phyloP scores from a whole-genome alignment of 192 early-diverging fungal genomes.

The Podila epicladia region DNA sequence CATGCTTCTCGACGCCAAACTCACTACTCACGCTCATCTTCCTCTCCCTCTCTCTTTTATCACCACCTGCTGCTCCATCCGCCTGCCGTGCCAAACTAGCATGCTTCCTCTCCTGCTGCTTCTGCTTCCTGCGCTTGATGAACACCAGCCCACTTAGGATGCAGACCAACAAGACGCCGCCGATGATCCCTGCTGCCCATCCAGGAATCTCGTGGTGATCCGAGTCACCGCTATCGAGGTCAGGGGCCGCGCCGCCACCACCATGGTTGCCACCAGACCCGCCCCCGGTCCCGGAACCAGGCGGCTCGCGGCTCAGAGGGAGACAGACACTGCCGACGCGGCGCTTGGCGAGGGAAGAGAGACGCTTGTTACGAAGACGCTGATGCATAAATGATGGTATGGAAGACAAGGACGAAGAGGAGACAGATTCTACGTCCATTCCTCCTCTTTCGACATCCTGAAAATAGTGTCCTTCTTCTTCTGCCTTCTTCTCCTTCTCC shows the following conservation, averaged over 20 bases:
- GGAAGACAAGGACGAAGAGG: background rate
- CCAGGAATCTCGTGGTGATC: background rate
- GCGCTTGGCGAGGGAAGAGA: background rate
- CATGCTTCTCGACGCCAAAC: too few relatives aligned
- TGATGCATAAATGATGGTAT: background rate
- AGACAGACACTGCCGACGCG: constrained; percentile 15
- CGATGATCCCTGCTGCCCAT: background rate
- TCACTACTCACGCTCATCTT: too few relatives aligned
- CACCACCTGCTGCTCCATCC: too few relatives aligned
- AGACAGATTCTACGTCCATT: too few relatives aligned
- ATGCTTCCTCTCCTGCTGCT: background rate
- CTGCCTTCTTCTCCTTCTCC: background rate
- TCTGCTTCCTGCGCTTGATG: background rate
- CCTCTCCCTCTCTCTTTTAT: too few relatives aligned
- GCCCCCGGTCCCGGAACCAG: background rate
- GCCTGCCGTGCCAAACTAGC: background rate
- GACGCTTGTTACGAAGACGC: background rate
- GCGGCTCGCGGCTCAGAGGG: background rate
- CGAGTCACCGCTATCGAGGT: background rate
- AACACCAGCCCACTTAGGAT: too few relatives aligned
- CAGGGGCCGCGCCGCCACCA: background rate
- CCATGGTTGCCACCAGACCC: background rate
- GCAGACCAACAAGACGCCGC: background rate
- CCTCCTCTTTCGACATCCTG: background rate
- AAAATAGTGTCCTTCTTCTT: background rate